Conservation (phyloP, 164 flowering plant species). For the Aristolochia fimbriata region DNA sequence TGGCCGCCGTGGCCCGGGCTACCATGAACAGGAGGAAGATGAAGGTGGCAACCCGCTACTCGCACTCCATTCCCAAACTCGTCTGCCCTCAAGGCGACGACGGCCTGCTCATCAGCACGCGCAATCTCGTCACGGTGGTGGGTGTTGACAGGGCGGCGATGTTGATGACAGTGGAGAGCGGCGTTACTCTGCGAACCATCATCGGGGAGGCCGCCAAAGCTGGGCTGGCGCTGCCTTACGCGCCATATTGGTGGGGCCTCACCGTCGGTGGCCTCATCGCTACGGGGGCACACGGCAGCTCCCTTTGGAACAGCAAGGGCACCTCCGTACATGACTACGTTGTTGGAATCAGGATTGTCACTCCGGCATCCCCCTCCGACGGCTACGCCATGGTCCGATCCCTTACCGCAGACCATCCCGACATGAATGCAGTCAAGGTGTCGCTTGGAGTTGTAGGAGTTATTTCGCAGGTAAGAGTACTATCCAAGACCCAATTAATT, state of each 20-base stretch:
- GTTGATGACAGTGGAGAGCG: constrained; percentile 50
- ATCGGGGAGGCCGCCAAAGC: constrained; percentile 42
- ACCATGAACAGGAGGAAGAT: constrained; percentile 32
- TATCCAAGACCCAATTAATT: no score
- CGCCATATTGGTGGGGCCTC: constrained; percentile 84
- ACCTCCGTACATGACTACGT: constrained; percentile 63
- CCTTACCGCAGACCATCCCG: constrained; percentile 19
- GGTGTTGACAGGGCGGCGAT: constrained; percentile 18
- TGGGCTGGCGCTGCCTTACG: constrained; percentile 48
- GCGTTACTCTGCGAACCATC: constrained; percentile 42
- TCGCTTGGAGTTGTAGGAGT: constrained; percentile 80
- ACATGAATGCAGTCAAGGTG: constrained; percentile 46
- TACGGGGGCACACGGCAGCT: constrained; percentile 78
- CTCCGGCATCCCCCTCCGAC: constrained; percentile 33
- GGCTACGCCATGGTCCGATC: constrained; percentile 42
- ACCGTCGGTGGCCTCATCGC: constrained; percentile 58
- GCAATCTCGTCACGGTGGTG: constrained; percentile 27
- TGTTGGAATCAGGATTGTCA: constrained; percentile 34
- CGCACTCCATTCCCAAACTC: constrained; percentile 62
- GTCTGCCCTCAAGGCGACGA: constrained; percentile 48
- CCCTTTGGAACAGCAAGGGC: constrained; percentile 58
- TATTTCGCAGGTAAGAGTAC: constrained; percentile 47
- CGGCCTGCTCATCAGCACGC: constrained; percentile 57
- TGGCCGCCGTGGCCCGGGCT: constrained; percentile 38
- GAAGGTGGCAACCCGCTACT: constrained; percentile 45